Percentiles rank a stretch among this genome's conserved stretches.
phyloP scores from a whole-genome alignment of 768 basidiomycete genomes.

The Russula abietina region DNA sequence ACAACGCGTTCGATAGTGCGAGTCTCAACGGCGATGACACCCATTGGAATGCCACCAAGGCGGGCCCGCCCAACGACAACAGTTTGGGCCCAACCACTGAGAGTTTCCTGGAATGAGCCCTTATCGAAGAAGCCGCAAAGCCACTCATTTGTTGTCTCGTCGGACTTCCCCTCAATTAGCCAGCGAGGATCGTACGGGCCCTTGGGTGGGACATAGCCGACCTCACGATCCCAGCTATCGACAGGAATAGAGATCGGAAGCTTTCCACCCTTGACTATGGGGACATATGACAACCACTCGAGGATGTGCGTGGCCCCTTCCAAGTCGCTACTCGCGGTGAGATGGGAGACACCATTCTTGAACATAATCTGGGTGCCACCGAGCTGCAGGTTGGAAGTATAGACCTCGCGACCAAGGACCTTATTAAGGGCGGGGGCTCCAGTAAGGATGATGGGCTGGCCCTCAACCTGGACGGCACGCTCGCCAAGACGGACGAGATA shows the following conservation, averaged over 20 bases:
- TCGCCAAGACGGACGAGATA: conserved; percentile 98
- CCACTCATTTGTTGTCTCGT: conserved; percentile 74
- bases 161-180: conserved; percentile 93
- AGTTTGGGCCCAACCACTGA: conserved; percentile 99
- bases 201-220: conserved; percentile 86
- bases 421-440: conserved; percentile 97
- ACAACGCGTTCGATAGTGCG: conserved; percentile 94
- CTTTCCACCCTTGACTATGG: conserved; percentile 70
- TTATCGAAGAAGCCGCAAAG: conserved; percentile 94
- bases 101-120: conserved; percentile 96
- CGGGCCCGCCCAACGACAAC: conserved; percentile 96
- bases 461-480: conserved; percentile 97
- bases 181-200: conserved; percentile 95
- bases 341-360: conserved; percentile 98
- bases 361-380: conserved; percentile 99
- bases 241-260: conserved; percentile 70
- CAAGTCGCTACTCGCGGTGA: conserved; percentile 90
- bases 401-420: conserved; percentile 96
- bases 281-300: conserved; percentile 92
- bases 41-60: conserved; percentile 93
- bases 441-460: conserved; percentile 98
- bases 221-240: conserved; percentile 89
- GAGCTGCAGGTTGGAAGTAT: conserved; percentile 96
- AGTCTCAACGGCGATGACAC: conserved; percentile 97
- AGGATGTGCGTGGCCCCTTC: conserved; percentile 93